Conservation (phyloP, 306 rosid genomes). For the Vigna reflexopilosa region DNA sequence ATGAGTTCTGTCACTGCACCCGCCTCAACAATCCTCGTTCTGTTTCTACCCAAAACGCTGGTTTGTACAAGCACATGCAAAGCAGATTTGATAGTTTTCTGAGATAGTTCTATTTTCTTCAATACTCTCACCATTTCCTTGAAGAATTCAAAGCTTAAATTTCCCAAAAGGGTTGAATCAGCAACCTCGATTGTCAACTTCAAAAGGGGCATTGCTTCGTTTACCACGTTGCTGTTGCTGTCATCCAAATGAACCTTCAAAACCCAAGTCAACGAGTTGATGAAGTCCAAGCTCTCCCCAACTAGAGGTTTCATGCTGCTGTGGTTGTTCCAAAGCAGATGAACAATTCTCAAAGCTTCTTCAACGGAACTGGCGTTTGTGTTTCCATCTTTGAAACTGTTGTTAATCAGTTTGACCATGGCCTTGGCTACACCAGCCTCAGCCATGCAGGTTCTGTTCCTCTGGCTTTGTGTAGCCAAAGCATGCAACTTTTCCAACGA, state of each 20-base stretch:
- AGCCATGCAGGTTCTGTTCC: slow-evolving; percentile 59
- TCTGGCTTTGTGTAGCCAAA: slow-evolving; percentile 50
- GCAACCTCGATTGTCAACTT: slow-evolving; percentile 49
- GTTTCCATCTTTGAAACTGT: slow-evolving; percentile 47
- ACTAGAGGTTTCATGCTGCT: slow-evolving; percentile 47
- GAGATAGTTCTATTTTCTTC: slow-evolving; percentile 44
- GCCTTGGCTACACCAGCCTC: slow-evolving; percentile 63
- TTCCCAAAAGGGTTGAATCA: slow-evolving; percentile 48
- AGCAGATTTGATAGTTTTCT: slow-evolving; percentile 54
- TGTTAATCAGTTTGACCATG: slow-evolving; percentile 49
- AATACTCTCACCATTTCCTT: slow-evolving; percentile 45
- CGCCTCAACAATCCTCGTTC: slow-evolving; percentile 60
- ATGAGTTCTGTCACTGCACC: slow-evolving; percentile 62
- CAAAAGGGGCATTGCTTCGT: slow-evolving; percentile 57
- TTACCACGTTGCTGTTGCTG: slow-evolving; percentile 44
- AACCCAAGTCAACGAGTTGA: slow-evolving; percentile 66
- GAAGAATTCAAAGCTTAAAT: slow-evolving; percentile 62
- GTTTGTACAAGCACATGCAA: slow-evolving; percentile 54
- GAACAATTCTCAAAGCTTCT: slow-evolving; percentile 58
- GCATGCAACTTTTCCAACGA: slow-evolving; percentile 57
- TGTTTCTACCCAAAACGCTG: slow-evolving; percentile 61
- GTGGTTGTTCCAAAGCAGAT: slow-evolving; percentile 47
- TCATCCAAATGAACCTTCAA: slow-evolving; percentile 44
- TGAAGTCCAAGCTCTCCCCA: slow-evolving; percentile 53
- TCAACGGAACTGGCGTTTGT: slow-evolving; percentile 37